These are phyloP conservation scores for Fragaria ananassa DNA, from an alignment of 306 rosid genomes.

Conservation along the genomic window DNA sequence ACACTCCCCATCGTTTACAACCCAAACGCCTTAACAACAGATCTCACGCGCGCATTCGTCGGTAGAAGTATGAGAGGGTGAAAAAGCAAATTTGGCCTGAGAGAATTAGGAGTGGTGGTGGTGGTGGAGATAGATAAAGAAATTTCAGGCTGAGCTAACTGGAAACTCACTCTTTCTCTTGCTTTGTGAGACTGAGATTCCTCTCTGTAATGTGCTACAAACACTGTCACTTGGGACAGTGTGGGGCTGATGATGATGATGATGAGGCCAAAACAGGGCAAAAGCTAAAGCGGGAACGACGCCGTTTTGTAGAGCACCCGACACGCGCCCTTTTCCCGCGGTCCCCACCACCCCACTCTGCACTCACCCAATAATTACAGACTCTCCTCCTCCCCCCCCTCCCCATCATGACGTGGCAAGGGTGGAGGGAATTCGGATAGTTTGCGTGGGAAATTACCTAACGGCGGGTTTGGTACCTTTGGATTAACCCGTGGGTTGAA, in stretches of 20 bases:
- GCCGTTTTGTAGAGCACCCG: conserved; percentile 68
- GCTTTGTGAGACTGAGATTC: conserved; percentile 7
- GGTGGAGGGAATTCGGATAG: conserved; percentile 3
- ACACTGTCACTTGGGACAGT: conserved; percentile 1
- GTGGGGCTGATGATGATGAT: conserved; percentile 16
- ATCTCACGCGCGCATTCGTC: conserved; percentile 39
- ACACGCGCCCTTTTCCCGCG: conserved; percentile 33
- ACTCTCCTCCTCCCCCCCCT: not conserved
- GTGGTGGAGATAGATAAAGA: not conserved
- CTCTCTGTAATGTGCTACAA: not conserved
- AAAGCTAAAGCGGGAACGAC: conserved; percentile 45
- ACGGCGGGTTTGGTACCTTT: conserved; percentile 39
- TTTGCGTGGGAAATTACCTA: conserved; percentile 16
- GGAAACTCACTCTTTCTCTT: conserved; percentile 19
- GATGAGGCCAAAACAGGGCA: conserved; percentile 25
- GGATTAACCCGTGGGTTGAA: conserved; percentile 7
- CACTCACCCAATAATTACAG: not conserved
- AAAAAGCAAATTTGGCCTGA: not conserved
- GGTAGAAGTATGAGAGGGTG: not conserved
- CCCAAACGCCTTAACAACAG: not conserved
- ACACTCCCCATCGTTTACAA: conserved; percentile 53
- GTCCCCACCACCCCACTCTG: conserved; percentile 20
- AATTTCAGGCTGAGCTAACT: not conserved
- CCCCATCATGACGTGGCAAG: conserved; percentile 8
- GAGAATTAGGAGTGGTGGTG: not conserved